Percentiles rank a stretch among this genome's conserved stretches.
phyloP scores from a whole-genome alignment of 495 filamentous ascomycete species.

The Astrothelium subdiscretum region DNA sequence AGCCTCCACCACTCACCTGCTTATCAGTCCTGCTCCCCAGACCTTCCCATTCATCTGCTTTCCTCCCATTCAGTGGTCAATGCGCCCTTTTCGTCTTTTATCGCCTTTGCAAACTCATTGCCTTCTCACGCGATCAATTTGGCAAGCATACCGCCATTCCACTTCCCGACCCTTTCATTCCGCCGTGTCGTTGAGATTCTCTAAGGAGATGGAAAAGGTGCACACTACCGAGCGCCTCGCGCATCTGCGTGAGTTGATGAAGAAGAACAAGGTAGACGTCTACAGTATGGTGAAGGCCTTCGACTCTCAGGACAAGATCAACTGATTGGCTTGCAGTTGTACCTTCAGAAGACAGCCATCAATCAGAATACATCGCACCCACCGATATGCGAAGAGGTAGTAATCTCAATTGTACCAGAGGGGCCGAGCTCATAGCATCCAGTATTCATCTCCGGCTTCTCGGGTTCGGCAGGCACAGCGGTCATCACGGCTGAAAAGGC shows the following conservation, averaged over 20 bases:
- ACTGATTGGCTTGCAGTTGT: slow-evolving; percentile 50
- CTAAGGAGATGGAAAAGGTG: slow-evolving; percentile 67
- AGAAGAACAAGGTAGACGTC: slow-evolving; percentile 72
- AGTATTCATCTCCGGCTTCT: slow-evolving; percentile 89
- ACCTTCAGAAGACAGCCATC: slow-evolving; percentile 94
- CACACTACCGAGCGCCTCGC: slow-evolving; percentile 68
- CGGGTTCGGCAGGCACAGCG: slow-evolving; percentile 88
- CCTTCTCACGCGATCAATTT: neutral
- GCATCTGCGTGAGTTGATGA: slow-evolving; percentile 77
- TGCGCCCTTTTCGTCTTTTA: neutral
- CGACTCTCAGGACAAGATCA: no score
- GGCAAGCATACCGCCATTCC: neutral
- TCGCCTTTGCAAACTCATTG: neutral
- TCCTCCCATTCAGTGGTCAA: neutral
- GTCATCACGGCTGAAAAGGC: slow-evolving; percentile 80
- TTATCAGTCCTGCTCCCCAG: neutral
- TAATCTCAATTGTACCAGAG: slow-evolving; percentile 1
- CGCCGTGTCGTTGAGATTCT: neutral
- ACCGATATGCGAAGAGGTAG: slow-evolving; percentile 82
- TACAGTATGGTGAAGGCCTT: slow-evolving; percentile 94
- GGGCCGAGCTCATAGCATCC: slow-evolving; percentile 11
- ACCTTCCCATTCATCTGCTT: neutral
- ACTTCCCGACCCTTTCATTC: neutral
- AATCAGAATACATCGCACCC: slow-evolving; percentile 93
- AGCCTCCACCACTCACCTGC: neutral